These are phyloP conservation scores for Fusarium austroafricanum DNA, from an alignment of 2,329 filamentous ascomycete genomes.

Conservation along the genomic window DNA sequence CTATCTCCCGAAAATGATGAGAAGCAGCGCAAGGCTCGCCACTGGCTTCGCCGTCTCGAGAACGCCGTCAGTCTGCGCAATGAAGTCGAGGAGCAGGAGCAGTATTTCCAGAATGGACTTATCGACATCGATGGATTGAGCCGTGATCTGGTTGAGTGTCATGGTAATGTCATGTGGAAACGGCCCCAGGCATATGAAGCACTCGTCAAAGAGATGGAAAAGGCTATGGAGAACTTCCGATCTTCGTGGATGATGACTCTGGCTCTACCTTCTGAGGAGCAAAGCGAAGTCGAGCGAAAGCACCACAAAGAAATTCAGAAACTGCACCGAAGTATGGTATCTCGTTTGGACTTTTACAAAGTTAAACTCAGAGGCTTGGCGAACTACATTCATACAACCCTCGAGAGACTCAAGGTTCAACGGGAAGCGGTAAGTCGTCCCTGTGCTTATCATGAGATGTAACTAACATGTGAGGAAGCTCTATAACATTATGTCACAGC, in stretches of 20 bases:
- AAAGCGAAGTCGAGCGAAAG: slow-evolving; percentile 44
- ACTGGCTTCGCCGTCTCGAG: slow-evolving; percentile 71
- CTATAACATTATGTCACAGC: slow-evolving; percentile 74
- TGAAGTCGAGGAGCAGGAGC: slow-evolving; percentile 67
- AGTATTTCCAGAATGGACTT: slow-evolving; percentile 63
- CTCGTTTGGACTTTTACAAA: slow-evolving; percentile 69
- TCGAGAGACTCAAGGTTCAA: slow-evolving; percentile 71
- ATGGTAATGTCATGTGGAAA: slow-evolving; percentile 72
- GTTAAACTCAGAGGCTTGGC: slow-evolving; percentile 71
- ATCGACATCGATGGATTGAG: slow-evolving; percentile 71
- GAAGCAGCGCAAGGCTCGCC: slow-evolving; percentile 71
- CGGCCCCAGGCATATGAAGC: slow-evolving; percentile 70
- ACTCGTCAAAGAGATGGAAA: slow-evolving; percentile 62
- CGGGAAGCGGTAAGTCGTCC: slow-evolving; percentile 63
- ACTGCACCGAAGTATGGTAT: slow-evolving; percentile 64
- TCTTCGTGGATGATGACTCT: slow-evolving; percentile 39
- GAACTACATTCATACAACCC: slow-evolving; percentile 71
- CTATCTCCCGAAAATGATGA: slow-evolving; percentile 66
- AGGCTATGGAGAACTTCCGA: slow-evolving; percentile 60
- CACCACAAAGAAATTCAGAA: slow-evolving; percentile 53
- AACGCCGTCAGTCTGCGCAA: slow-evolving; percentile 70
- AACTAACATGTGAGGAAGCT: slow-evolving; percentile 55
- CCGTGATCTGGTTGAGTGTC: slow-evolving; percentile 72
- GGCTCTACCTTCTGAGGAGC: slow-evolving; percentile 28
- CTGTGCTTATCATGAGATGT: slow-evolving; percentile 15